These are phyloP conservation scores for Gyrodon lividus DNA, from an alignment of 768 basidiomycete species.

Conservation along the genomic window DNA sequence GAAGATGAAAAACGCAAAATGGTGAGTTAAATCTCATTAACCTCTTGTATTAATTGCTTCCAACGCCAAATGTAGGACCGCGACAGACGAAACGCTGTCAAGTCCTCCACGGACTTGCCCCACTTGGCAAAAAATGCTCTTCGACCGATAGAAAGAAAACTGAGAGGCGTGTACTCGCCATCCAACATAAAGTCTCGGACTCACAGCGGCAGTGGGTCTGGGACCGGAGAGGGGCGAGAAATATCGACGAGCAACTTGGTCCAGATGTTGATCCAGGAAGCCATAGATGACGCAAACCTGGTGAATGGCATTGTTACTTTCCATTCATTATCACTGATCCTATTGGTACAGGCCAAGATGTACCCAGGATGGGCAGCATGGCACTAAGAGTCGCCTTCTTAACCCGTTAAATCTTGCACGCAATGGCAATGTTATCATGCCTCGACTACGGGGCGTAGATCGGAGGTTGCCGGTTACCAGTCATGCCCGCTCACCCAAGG, in stretches of 20 bases:
- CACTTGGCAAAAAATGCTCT: conserved; percentile 75
- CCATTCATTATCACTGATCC: conserved; percentile 7
- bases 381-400: conserved; percentile 41
- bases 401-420: no score
- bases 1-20: conserved; percentile 75
- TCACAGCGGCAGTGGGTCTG: conserved; percentile 24
- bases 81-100: conserved; percentile 45
- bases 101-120: conserved; percentile 54
- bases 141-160: conserved; percentile 78
- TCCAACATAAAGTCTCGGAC: conserved; percentile 42
- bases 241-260: conserved; percentile 85
- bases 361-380: conserved; percentile 90
- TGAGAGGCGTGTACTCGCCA: conserved; percentile 66
- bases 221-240: conserved; percentile 35
- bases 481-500: background rate
- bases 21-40: conserved; percentile 32
- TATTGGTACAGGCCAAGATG: conserved; percentile 69
- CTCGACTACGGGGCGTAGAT: background rate
- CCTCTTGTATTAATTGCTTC: background rate
- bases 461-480: no score
- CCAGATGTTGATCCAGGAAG: conserved; percentile 88
- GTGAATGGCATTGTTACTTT: conserved; percentile 34
- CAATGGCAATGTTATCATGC: background rate
- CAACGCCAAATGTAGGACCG: conserved; percentile 39
- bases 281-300: conserved; percentile 71